Base-by-base conservation (phyloP, 106 monocot species). In the Cymbidium sinense region DNA sequence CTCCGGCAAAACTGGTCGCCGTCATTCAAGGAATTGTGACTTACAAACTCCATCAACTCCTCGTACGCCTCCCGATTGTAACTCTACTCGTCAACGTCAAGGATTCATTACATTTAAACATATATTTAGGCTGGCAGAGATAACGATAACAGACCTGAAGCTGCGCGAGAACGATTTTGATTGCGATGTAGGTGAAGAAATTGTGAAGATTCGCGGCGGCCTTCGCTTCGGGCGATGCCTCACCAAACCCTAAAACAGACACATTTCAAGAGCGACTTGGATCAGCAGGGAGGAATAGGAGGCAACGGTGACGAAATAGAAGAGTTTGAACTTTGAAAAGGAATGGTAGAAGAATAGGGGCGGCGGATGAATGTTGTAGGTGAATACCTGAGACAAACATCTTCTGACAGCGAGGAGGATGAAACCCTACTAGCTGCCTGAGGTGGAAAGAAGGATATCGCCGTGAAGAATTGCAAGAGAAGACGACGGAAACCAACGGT, bases 201-300 rank as follows among this genome's bases (percentile, higher is more conserved):
- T 96, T 37, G 67, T 96, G 96, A 34, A 96, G 89, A 70, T 84
- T 86, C 52, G 29, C 84, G 0, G 96, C 96, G 1, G 93, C 96
- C 89, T 88, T 87, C 6, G 89, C 80, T n/a, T 96, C 96, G 21
- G 96, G 96, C 11, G 96, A 93, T 10, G 87, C 89, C 83, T 93
- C 96, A 5, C 86, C 96, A 52, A 93, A 91, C 6, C 93, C 93
- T 95, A 69, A 43, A 15, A 30, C 15, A 17, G 11, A 31, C 21
- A 1, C 30, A 69, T 36, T 17, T 25, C 34, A 80, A 73, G 11
- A 21, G 19, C 31, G 61, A 15, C 29, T 13, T 12, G 13, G 9
- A 11, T 43, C 8, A 9, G 8, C 5, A 5, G 43, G 50, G 10
- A 7, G 43, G 18, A 37, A 18, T 2, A 29, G 34, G 61, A 30